Evolutionary conservation across 2,329 filamentous ascomycete species (phyloP).

Genomic region (Colletotrichum higginsianum): DNA sequence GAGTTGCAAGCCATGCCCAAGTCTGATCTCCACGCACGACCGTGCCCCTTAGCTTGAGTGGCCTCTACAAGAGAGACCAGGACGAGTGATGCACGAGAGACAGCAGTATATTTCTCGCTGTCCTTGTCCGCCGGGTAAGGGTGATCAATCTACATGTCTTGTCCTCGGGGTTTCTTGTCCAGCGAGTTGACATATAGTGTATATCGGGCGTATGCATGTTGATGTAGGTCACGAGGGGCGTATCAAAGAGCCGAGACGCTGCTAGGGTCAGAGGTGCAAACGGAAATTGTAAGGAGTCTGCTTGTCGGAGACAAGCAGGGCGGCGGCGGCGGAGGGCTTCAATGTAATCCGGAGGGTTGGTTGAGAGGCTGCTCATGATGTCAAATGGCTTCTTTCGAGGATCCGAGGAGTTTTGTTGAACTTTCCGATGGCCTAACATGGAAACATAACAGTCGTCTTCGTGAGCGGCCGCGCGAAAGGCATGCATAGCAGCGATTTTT

Average conservation of each 20-base stretch:
- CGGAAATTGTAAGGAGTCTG: background rate
- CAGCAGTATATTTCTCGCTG: background rate
- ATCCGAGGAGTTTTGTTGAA: too few relatives aligned
- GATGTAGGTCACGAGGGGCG: background rate
- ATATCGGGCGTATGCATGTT: background rate
- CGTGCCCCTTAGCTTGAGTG: background rate
- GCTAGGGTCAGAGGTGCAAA: background rate
- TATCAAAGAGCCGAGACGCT: background rate
- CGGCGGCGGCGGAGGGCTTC: too few relatives aligned
- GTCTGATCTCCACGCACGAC: background rate
- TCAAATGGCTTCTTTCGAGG: too few relatives aligned
- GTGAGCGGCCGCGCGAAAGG: too few relatives aligned
- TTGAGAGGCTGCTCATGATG: too few relatives aligned
- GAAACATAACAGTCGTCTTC: too few relatives aligned
- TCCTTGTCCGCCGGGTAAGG: background rate
- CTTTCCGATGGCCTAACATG: too few relatives aligned
- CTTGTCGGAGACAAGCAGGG: background rate
- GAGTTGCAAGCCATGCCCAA: too few relatives aligned
- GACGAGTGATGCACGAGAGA: background rate
- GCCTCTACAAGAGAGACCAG: background rate
- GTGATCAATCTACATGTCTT: background rate
- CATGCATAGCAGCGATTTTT: too few relatives aligned
- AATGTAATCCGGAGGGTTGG: too few relatives aligned
- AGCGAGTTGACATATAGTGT: too few relatives aligned
- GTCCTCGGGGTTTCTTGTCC: background rate